Base-by-base conservation (phyloP, 2,329 filamentous ascomycete genomes). In the Colletotrichum sp. region DNA sequence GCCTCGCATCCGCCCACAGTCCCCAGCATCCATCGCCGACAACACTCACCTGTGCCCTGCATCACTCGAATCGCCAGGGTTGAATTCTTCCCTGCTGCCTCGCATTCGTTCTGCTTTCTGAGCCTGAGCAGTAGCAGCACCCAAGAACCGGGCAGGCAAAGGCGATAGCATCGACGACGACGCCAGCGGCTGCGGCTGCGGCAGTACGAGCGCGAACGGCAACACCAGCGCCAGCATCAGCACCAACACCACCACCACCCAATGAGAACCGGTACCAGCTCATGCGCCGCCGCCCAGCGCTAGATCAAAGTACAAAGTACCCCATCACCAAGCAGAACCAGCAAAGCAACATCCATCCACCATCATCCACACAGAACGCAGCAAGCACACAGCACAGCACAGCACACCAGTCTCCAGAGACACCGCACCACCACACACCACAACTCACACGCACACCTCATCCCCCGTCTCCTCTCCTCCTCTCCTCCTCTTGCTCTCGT, bases 181-280 rank as follows among this genome's bases (percentile, higher is more conserved):
- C 67, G 55, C 60, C 69, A 67, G 36, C 68, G 62, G 72, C 57
- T 36, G 67, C 67, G 66, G 68, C 72, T 59, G 48, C 72, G 68
- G 52, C 48, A 72, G 68, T 52, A 22, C 36, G 62, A 67, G 72
- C 72, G 68, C 62, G 62, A 72, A 64, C 69, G 57, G 69, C 69
- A 44, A 26, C 59, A 44, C 32, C 66, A 22, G 44, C 44, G 44
- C 44, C 44, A 52, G 44, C 44, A 52, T 52, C 44, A 52, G 44
- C 44, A 52, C 44, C 44, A 52, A 22, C 44, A 52, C 44, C 44
- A 24, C n/a, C 44, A 52, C 10, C n/a, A 52, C 44, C 39, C 34
- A 60, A 44, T 15, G 55, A 9, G 26, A 18, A 10, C 36, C 6
- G 28, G 34, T 63, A 70, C 68, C 57, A 44, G 12, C 15, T 13